A percentile compares a stretch with the other conserved stretches of the same genome.
Evolutionary conservation across 805 yeast species (phyloP).

Genomic region (Saccharomycopsis fibuligera): DNA sequence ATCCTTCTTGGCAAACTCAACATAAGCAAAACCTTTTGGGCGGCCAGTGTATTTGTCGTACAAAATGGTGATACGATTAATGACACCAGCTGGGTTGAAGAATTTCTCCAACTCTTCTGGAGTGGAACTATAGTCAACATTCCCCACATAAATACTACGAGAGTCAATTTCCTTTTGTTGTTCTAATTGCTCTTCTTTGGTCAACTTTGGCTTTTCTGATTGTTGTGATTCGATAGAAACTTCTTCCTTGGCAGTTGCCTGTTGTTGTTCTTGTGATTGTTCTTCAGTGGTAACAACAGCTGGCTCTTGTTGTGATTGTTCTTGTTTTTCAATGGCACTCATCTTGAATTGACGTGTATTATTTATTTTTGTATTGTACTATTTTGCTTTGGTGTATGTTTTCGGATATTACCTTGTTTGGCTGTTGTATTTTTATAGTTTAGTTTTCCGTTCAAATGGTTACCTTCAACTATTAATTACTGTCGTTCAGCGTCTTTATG

Average conservation of each 20-base stretch:
- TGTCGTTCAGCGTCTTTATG: too few relatives aligned
- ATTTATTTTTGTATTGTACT: too few relatives aligned
- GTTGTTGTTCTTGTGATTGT: neutral
- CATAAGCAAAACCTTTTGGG: constrained; percentile 58
- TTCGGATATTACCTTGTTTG: too few relatives aligned
- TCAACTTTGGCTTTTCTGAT: constrained; percentile 2
- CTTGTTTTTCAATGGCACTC: constrained; percentile 4
- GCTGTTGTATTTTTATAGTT: too few relatives aligned
- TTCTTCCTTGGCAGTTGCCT: neutral
- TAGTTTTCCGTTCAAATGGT: too few relatives aligned
- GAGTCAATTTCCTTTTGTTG: constrained; percentile 43
- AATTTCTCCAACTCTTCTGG: constrained; percentile 49
- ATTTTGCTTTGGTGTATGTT: too few relatives aligned
- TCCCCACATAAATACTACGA: constrained; percentile 56
- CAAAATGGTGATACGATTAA: constrained; percentile 50
- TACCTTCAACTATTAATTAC: too few relatives aligned
- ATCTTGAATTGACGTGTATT: too few relatives aligned
- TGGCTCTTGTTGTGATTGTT: neutral
- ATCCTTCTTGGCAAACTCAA: constrained; percentile 41
- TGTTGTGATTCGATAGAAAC: constrained; percentile 2
- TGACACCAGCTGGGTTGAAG: constrained; percentile 42
- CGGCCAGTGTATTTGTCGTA: constrained; percentile 27
- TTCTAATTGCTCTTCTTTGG: constrained; percentile 26
- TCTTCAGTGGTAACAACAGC: neutral
- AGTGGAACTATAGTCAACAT: constrained; percentile 54